Evolutionary conservation across 345 rosid genomes (phyloP).

Genomic region (Psidium guajava): DNA sequence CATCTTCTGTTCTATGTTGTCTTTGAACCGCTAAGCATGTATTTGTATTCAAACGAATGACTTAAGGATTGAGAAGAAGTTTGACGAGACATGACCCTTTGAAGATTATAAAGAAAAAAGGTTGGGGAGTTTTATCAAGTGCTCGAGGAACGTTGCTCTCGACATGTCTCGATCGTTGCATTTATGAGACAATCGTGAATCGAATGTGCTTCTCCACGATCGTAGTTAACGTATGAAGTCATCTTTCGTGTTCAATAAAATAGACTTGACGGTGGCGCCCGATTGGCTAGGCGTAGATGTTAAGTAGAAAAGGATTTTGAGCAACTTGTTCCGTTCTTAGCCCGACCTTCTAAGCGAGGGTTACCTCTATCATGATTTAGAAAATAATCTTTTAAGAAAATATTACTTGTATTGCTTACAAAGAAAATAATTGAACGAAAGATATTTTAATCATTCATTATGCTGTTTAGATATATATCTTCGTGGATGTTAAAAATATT

Average conservation of each 20-base stretch:
- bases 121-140: neutral
- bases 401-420: too few relatives aligned
- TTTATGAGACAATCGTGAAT: neutral
- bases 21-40: neutral
- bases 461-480: too few relatives aligned
- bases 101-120: accelerated
- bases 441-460: too few relatives aligned
- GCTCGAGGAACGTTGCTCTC: neutral
- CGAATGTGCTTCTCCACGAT: neutral
- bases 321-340: neutral
- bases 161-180: neutral
- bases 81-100: neutral
- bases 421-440: too few relatives aligned
- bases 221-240: neutral
- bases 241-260: neutral
- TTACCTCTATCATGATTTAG: neutral
- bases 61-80: neutral
- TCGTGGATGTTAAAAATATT: too few relatives aligned
- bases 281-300: neutral
- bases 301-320: neutral
- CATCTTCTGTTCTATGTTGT: neutral
- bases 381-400: too few relatives aligned
- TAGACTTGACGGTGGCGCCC: neutral
- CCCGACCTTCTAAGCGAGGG: neutral
- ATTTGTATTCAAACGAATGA: neutral